These are phyloP conservation scores for Xylaria sp. DNA, from an alignment of 495 filamentous ascomycete species.

Conservation along the genomic window DNA sequence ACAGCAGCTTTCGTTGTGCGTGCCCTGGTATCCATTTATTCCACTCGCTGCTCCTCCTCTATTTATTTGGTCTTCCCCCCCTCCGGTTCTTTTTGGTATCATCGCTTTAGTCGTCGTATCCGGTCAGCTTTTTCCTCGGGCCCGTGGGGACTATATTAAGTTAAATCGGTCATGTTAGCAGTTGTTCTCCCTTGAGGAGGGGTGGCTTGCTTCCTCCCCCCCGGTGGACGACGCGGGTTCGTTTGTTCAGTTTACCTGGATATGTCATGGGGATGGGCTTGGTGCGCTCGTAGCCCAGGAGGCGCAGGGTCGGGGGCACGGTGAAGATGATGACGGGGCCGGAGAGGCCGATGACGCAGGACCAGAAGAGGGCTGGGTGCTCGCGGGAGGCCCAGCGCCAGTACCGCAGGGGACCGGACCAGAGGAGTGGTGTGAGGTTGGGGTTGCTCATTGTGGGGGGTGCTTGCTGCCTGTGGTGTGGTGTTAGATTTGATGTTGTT, in stretches of 20 bases:
- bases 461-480: no score
- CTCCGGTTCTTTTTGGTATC: no score
- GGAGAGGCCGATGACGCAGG: conserved; percentile 70
- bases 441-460: background rate
- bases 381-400: conserved; percentile 84
- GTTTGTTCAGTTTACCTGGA: no score
- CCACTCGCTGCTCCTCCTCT: background rate
- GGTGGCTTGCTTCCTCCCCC: no score
- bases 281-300: conserved; percentile 73
- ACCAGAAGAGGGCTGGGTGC: conserved; percentile 88
- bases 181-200: no score
- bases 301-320: conserved; percentile 72
- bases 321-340: conserved; percentile 73
- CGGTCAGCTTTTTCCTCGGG: conserved; percentile 71
- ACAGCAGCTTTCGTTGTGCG: background rate
- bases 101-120: conserved; percentile 70
- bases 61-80: background rate
- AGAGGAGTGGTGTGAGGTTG: conserved; percentile 73
- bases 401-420: conserved; percentile 79
- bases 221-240: no score
- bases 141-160: conserved; percentile 76
- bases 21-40: background rate
- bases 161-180: conserved; percentile 40
- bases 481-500: no score
- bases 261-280: conserved; percentile 84